Percentiles rank a stretch among this genome's conserved stretches.
These are phyloP conservation scores for Geranium rotundifolium DNA, from an alignment of 345 rosid species.

Conservation along the genomic window DNA sequence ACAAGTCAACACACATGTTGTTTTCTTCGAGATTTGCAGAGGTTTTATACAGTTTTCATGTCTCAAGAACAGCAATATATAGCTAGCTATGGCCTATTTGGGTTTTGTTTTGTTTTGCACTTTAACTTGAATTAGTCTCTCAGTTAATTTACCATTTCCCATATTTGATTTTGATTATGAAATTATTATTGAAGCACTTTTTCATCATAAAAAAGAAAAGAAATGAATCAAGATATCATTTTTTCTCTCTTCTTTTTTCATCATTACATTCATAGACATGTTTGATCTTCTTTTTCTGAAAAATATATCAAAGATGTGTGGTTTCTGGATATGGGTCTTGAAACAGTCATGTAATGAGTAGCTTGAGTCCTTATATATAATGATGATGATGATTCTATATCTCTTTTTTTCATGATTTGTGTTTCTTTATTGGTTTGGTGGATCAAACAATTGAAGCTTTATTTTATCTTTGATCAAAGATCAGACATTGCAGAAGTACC, in stretches of 20 bases:
- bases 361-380: not conserved
- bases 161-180: not conserved
- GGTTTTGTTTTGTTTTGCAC: not conserved
- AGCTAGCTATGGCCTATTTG: not conserved
- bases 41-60: no score
- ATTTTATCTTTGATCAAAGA: slow-evolving; percentile 4
- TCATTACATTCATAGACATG: no score
- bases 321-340: not conserved
- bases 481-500: not conserved
- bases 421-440: not conserved
- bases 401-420: not conserved
- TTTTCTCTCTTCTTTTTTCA: no score
- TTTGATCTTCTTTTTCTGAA: no score
- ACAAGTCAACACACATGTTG: no score
- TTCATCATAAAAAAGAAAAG: not conserved
- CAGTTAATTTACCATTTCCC: not conserved
- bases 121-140: no score
- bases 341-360: not conserved
- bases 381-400: not conserved
- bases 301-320: no score
- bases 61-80: no score
- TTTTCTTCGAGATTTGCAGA: no score
- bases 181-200: not conserved
- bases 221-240: no score
- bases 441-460: not conserved